These are phyloP conservation scores for Neurospora tetrasperma DNA, from an alignment of 495 filamentous ascomycete genomes.

Conservation along the genomic window DNA sequence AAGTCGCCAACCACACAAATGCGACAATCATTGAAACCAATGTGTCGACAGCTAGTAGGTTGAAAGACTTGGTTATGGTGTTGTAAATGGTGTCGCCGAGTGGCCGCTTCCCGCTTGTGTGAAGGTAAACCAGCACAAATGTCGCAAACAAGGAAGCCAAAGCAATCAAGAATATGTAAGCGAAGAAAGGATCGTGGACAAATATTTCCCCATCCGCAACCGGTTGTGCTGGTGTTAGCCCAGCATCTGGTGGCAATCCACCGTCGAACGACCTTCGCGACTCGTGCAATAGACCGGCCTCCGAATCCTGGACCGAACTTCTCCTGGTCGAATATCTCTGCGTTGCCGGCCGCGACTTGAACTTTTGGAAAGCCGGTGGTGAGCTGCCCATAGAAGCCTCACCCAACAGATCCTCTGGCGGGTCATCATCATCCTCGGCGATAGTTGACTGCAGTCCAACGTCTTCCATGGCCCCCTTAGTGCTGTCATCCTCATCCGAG, in stretches of 20 bases:
- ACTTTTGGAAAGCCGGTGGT: constrained; percentile 81
- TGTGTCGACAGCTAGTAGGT: constrained; percentile 83
- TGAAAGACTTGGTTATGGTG: constrained; percentile 75
- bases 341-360: constrained; percentile 33
- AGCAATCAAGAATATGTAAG: constrained; percentile 78
- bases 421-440: constrained; percentile 45
- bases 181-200: constrained; percentile 79
- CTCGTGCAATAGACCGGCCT: constrained; percentile 12
- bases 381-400: constrained; percentile 50
- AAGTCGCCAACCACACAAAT: constrained; percentile 78
- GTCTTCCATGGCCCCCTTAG: constrained; percentile 70
- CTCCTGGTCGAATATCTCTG: constrained; percentile 15
- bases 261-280: constrained; percentile 16
- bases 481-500: constrained; percentile 40
- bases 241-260: not conserved
- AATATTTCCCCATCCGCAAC: constrained; percentile 37
- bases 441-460: constrained; percentile 64
- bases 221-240: constrained; percentile 9
- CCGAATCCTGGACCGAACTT: constrained; percentile 18
- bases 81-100: constrained; percentile 85
- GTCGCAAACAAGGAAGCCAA: constrained; percentile 75
- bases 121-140: constrained; percentile 77
- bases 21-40: constrained; percentile 81
- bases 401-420: constrained; percentile 48
- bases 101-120: constrained; percentile 55